Evolutionary conservation across 305 asterid genomes (phyloP), one percentile per base, ranked within the genome.

Genomic region (Fraxinus platypoda): DNA sequence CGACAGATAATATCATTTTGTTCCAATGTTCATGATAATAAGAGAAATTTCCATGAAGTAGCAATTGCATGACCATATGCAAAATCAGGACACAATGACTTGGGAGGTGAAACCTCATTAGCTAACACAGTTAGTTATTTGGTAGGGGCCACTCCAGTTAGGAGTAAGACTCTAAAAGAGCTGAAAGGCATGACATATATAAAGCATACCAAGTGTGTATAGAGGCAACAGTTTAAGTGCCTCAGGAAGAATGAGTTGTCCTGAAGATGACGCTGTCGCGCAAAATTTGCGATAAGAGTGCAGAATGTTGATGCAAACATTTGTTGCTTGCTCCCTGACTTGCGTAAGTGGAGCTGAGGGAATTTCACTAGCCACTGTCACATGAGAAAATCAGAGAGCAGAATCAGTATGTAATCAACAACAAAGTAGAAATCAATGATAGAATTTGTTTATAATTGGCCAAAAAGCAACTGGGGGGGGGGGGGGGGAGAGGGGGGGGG

Each of bases 171-270:
- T 41, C 31, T 6, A 49, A 13, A n/a, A 77, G 64, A 46, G 64
- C 28, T 28, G 17, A 81, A 71, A 68, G 37, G 8, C n/a, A 70
- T 70, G 75, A 30, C 3, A 30, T 30, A 15, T 70, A 9, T 80
- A 83, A 46, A 71, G 81, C 86, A 80, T 93, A 94, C 98, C 98
- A 41, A 94, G 95, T 3, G 93, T 89, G 86, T 93, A 94, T 31
- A 92, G 89, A 74, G 98, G 97, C 93, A 94, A 85, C 83, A 94
- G 75, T 82, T 92, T 92, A 84, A 94, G 98, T 74, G 97, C 97
- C 90, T 92, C 98, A 0, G 98, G 97, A 85, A 94, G 88, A 84
- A 92, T 90, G 80, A 93, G 95, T 78, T 94, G 97, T 54, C 97
- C 97, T 25, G 95, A 82, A 8, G 98, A 92, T 38, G 98, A 90